Conservation (phyloP, 2,329 filamentous ascomycete genomes). For the Colletotrichum spinosum region DNA sequence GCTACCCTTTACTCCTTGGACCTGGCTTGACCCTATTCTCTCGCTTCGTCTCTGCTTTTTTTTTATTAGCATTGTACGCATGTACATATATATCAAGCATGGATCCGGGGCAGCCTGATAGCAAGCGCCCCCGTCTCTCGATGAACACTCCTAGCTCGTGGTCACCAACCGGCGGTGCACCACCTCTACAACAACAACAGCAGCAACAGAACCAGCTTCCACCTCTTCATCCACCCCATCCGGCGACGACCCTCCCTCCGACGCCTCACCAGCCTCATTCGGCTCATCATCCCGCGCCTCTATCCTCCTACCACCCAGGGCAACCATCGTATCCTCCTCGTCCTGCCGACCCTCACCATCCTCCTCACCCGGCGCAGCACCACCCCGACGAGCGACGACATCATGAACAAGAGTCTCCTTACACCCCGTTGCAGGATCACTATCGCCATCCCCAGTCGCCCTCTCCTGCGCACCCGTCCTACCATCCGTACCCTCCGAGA, state of each 20-base stretch:
- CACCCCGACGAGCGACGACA: conserved; percentile 64
- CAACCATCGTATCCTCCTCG: conserved; percentile 46
- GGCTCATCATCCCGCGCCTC: conserved; percentile 53
- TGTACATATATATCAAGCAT: conserved; percentile 64
- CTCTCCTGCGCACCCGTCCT: conserved; percentile 58
- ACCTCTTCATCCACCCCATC: conserved; percentile 59
- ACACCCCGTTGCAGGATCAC: conserved; percentile 66
- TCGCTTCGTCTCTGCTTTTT: conserved; percentile 38
- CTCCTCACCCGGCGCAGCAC: conserved; percentile 45
- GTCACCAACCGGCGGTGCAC: conserved; percentile 52
- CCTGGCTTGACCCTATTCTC: conserved; percentile 40
- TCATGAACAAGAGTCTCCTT: conserved; percentile 65
- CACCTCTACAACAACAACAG: conserved; percentile 32
- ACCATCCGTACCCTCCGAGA: conserved; percentile 58
- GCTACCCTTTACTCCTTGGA: conserved; percentile 33
- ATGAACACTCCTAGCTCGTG: conserved; percentile 51
- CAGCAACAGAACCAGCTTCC: conserved; percentile 53
- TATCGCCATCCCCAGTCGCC: conserved; percentile 60
- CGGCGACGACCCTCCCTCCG: conserved; percentile 46
- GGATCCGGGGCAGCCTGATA: conserved; percentile 69
- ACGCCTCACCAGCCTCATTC: conserved; percentile 47
- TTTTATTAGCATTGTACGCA: conserved; percentile 44
- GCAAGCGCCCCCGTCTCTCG: conserved; percentile 69
- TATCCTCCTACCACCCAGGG: conserved; percentile 49
- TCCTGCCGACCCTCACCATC: conserved; percentile 51